These are phyloP conservation scores for Hirsutella rhossiliensis DNA, from an alignment of 2,329 filamentous ascomycete genomes.

Conservation along the genomic window DNA sequence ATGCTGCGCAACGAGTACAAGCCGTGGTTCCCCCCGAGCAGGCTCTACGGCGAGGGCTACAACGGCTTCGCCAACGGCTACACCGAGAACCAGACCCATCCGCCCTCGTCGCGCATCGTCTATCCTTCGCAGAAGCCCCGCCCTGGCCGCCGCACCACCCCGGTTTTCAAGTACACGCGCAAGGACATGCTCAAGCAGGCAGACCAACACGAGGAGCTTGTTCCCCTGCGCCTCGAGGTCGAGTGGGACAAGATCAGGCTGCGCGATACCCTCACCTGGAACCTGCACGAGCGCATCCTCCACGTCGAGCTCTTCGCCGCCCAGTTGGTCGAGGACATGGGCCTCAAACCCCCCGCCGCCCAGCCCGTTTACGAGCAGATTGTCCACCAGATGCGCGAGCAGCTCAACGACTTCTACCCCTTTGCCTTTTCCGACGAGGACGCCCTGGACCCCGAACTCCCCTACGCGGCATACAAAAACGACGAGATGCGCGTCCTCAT, in stretches of 20 bases:
- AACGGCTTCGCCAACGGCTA: constrained; percentile 78
- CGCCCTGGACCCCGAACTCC: constrained; percentile 75
- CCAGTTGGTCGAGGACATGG: constrained; percentile 85
- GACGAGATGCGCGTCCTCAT: constrained; percentile 96
- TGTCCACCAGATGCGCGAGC: constrained; percentile 65
- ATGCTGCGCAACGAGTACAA: constrained; percentile 43
- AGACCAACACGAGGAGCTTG: constrained; percentile 81
- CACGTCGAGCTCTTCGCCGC: constrained; percentile 72
- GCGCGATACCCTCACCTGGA: constrained; percentile 97
- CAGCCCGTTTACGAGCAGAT: constrained; percentile 52
- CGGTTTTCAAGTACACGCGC: constrained; percentile 59
- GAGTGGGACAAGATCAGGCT: constrained; percentile 93
- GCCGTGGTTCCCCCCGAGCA: constrained; percentile 41
- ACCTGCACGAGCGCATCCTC: constrained; percentile 81
- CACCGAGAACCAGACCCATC: constrained; percentile 57
- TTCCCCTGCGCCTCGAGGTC: constrained; percentile 83
- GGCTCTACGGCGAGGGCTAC: constrained; percentile 64
- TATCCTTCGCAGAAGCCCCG: constrained; percentile 71
- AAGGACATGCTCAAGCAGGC: constrained; percentile 78
- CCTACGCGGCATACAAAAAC: constrained; percentile 92
- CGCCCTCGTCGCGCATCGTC: constrained; percentile 51
- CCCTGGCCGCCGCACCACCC: constrained; percentile 64
- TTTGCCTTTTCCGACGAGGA: constrained; percentile 86
- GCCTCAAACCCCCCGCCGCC: constrained; percentile 58
- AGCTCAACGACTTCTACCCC: constrained; percentile 86